Evolutionary conservation across 257 asterid genomes (phyloP).

Genomic region (Lithospermum erythrorhizon): DNA sequence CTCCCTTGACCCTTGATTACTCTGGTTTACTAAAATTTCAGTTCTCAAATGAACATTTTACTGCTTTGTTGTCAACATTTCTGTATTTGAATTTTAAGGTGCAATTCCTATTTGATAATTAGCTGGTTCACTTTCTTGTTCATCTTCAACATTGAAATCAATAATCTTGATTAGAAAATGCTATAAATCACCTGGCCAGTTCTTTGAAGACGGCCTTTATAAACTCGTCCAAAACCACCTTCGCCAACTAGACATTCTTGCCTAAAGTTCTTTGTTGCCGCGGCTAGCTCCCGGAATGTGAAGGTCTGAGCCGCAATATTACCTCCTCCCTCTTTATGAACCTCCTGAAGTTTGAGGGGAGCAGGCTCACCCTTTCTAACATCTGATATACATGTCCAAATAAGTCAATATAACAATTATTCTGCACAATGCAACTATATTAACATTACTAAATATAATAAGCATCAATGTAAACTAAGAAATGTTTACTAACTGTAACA

Average conservation of each 20-base stretch:
- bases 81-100: no score
- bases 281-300: slow-evolving; percentile 75
- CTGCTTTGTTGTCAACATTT: no score
- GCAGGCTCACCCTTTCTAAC: background rate
- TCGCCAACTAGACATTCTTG: slow-evolving; percentile 76
- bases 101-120: no score
- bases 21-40: no score
- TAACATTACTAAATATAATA: no score
- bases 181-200: slow-evolving; percentile 45
- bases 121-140: no score
- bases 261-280: slow-evolving; percentile 85
- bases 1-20: no score
- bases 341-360: background rate
- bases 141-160: no score
- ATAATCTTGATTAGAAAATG: background rate
- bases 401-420: background rate
- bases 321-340: slow-evolving; percentile 17
- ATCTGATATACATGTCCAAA: background rate
- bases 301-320: slow-evolving; percentile 80
- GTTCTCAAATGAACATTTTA: no score
- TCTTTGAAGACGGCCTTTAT: slow-evolving; percentile 58
- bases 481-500: no score
- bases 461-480: no score
- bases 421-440: background rate
- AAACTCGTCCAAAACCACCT: slow-evolving; percentile 92